phyloP scores from a whole-genome alignment of 768 basidiomycete genomes.

The Mycena belliarum region DNA sequence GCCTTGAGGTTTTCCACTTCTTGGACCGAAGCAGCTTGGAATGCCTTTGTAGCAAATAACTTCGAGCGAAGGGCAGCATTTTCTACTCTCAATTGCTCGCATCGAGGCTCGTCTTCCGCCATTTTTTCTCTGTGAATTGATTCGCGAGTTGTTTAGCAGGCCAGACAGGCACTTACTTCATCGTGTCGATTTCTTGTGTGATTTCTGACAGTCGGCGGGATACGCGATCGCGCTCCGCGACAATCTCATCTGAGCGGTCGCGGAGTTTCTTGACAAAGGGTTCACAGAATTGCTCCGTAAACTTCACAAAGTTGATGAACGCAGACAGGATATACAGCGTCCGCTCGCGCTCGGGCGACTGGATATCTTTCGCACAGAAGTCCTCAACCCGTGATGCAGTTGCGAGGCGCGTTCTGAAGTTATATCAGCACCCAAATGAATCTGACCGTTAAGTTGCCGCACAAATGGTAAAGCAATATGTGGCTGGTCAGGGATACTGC shows the following conservation, averaged over 20 bases:
- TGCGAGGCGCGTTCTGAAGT: slow-evolving; percentile 64
- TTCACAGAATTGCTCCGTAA: slow-evolving; percentile 71
- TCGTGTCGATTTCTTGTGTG: slow-evolving; percentile 49
- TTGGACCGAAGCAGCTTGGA: slow-evolving; percentile 57
- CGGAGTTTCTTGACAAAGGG: slow-evolving; percentile 63
- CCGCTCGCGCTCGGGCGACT: slow-evolving; percentile 71
- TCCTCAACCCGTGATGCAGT: slow-evolving; percentile 72
- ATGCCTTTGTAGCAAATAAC: slow-evolving; percentile 70
- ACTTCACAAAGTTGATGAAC: slow-evolving; percentile 93
- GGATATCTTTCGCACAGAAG: slow-evolving; percentile 76
- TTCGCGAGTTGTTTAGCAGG: neutral
- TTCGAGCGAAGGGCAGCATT: slow-evolving; percentile 63
- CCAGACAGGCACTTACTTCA: slow-evolving; percentile 50
- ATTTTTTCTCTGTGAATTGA: slow-evolving; percentile 52
- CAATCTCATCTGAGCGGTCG: slow-evolving; percentile 55
- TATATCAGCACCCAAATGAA: neutral
- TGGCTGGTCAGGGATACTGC: slow-evolving; percentile 57
- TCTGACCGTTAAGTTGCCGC: slow-evolving; percentile 20
- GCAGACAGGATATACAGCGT: slow-evolving; percentile 78
- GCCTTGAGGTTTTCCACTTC: slow-evolving; percentile 73
- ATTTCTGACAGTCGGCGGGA: slow-evolving; percentile 48
- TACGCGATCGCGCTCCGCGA: slow-evolving; percentile 64
- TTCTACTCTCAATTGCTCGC: slow-evolving; percentile 58
- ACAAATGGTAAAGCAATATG: slow-evolving; percentile 74
- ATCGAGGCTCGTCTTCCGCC: slow-evolving; percentile 68